Base-by-base conservation (phyloP, 73 alveolate species). In the Stentor coeruleus region DNA sequence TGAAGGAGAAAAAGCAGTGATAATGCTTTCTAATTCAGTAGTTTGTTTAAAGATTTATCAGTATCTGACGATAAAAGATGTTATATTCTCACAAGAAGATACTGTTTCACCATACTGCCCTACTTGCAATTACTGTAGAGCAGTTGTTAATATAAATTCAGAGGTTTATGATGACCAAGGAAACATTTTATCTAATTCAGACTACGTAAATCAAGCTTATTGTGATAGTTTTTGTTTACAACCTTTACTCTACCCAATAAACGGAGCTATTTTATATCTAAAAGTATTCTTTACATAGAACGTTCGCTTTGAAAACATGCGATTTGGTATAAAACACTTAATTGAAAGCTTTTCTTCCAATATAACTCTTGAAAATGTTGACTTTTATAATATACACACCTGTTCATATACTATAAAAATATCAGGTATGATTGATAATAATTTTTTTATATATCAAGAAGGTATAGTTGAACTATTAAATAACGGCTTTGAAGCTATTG, bases 401-500 rank as follows among this genome's bases (percentile, higher is more conserved):
- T 20, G 66, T 11, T 11, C 6, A 6, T 11, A 6, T 11, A 11
- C 66, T 20, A 11, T 20, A 49, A 20, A 11, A 20, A 20, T 49
- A 11, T 20, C 6, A 20, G 20, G 6, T 20, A n/a, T n/a, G n/a
- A 20, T 11, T 20, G 28, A 6, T 6, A 49, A 6, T 20, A 49
- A 6, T 20, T 11, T 11, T 11, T 49, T 49, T 49, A 6, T 11
- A 6, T 49, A 49, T 20, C 20, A 6, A 20, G 66, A 20, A 6
- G 66, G 66, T 20, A 11, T 20, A 49, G 20, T 49, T 20, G 20
- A 6, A 6, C 20, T 49, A 6, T 11, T 49, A 6, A 49, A 49
- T 49, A 49, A 49, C 66, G 66, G 66, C 66, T 49, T 49, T 49
- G 66, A 49, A 49, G n/a, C n/a, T n/a, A n/a, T n/a, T n/a, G n/a